A percentile compares a stretch with the other conserved stretches of the same genome.
phyloP scores from a whole-genome alignment of 768 basidiomycete genomes.

The Rubroboletus pulcherrimus region DNA sequence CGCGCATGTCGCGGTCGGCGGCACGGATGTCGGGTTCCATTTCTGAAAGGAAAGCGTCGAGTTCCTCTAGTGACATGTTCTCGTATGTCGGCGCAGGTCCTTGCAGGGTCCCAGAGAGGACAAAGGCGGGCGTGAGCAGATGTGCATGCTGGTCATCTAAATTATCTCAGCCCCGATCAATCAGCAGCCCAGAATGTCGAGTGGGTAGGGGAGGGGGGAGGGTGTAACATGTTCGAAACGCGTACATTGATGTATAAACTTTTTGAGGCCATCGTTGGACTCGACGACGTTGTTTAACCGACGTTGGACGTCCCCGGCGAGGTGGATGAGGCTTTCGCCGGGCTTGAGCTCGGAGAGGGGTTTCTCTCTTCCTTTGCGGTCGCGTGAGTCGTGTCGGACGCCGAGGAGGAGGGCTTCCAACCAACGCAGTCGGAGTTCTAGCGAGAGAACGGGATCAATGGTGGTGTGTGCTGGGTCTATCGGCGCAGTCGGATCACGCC shows the following conservation, averaged over 20 bases:
- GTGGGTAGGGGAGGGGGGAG: neutral
- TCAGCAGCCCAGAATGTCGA: neutral
- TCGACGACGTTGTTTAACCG: conserved; percentile 56
- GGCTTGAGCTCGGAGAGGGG: conserved; percentile 39
- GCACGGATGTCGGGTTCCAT: conserved; percentile 83
- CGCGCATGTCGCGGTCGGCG: conserved; percentile 77
- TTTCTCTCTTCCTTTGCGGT: conserved; percentile 37
- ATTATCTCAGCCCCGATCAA: neutral
- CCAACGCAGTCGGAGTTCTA: conserved; percentile 76
- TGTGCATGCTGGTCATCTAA: conserved; percentile 76
- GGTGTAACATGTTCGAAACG: neutral
- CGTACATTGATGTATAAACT: conserved; percentile 75
- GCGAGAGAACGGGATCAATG: conserved; percentile 64
- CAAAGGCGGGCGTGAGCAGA: conserved; percentile 70
- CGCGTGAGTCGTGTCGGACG: conserved; percentile 45
- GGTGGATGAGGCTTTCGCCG: conserved; percentile 54
- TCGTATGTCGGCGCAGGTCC: conserved; percentile 52
- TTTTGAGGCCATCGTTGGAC: conserved; percentile 64
- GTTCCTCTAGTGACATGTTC: conserved; percentile 61
- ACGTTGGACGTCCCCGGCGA: conserved; percentile 59
- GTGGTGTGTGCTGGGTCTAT: conserved; percentile 8
- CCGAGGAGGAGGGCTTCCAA: conserved; percentile 75
- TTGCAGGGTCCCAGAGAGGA: conserved; percentile 59
- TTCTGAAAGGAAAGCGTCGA: conserved; percentile 68
- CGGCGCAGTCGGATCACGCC: conserved; percentile 4